These are phyloP conservation scores for Pseudonectria foliicola DNA, from an alignment of 2,329 filamentous ascomycete species.

Conservation along the genomic window DNA sequence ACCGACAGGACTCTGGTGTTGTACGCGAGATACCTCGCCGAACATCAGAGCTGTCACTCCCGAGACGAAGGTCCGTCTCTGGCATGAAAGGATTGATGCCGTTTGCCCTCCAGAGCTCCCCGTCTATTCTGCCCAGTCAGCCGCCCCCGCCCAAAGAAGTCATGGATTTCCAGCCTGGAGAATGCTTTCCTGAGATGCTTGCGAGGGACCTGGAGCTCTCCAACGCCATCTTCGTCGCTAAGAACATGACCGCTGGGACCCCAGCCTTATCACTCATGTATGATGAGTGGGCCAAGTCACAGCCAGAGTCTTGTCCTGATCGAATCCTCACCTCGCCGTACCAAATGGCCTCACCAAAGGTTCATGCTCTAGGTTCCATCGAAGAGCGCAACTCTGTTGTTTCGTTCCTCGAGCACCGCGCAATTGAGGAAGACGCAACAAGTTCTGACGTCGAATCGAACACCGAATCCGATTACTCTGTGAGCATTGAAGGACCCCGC, in stretches of 20 bases:
- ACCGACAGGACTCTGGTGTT: conserved; percentile 14
- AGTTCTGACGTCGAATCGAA: conserved; percentile 29
- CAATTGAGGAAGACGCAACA: conserved; percentile 12
- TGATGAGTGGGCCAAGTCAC: conserved; percentile 16
- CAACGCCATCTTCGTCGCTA: conserved; percentile 39
- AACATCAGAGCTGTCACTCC: conserved; percentile 12
- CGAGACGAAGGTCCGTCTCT: conserved; percentile 28
- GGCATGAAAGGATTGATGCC: conserved; percentile 34
- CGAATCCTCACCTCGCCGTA: conserved; percentile 21
- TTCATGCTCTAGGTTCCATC: conserved; percentile 28
- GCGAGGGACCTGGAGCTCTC: conserved; percentile 46
- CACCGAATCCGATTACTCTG: conserved; percentile 24
- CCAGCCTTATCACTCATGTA: conserved; percentile 33
- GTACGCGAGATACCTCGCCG: conserved; percentile 6
- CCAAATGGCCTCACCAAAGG: conserved; percentile 22
- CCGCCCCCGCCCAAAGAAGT: conserved; percentile 17
- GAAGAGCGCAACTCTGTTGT: conserved; percentile 30
- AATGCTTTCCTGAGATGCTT: conserved; percentile 50
- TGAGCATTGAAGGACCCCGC: conserved; percentile 25
- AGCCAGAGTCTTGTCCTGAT: conserved; percentile 9
- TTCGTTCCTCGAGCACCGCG: conserved; percentile 25
- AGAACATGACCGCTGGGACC: conserved; percentile 45
- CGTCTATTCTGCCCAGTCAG: conserved; percentile 15
- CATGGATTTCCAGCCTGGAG: conserved; percentile 26
- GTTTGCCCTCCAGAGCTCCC: conserved; percentile 26